Evolutionary conservation across 768 basidiomycete species (phyloP).

Genomic region (Leccinum fibrillosum): DNA sequence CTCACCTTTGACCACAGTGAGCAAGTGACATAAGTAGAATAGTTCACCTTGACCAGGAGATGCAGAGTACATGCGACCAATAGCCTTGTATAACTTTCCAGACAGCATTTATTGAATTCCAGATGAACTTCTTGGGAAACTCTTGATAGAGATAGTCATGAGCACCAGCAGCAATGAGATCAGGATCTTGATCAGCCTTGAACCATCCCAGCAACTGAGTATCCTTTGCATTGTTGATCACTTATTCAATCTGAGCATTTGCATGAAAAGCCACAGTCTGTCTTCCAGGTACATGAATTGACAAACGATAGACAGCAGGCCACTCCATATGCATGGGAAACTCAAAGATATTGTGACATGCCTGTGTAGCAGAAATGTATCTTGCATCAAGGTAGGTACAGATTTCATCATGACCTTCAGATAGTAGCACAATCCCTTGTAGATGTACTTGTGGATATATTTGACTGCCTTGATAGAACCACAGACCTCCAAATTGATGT

Average conservation of each 20-base stretch:
- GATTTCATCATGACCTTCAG: no score
- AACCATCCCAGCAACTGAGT: background rate
- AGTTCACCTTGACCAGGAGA: slow-evolving; percentile 31
- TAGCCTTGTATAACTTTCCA: slow-evolving; percentile 30
- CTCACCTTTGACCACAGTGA: slow-evolving; percentile 33
- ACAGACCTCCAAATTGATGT: no score
- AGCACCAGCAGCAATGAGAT: slow-evolving; percentile 4
- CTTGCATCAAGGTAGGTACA: no score
- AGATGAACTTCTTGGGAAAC: slow-evolving; percentile 31
- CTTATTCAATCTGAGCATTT: background rate
- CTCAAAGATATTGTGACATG: no score
- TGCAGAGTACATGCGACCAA: slow-evolving; percentile 11
- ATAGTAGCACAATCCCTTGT: no score
- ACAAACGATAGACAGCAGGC: no score
- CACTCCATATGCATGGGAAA: no score
- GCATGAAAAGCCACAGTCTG: background rate
- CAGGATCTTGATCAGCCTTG: background rate
- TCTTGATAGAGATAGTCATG: slow-evolving; percentile 31
- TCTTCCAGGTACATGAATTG: background rate
- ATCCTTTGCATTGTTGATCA: background rate
- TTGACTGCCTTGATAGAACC: no score
- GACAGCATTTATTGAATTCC: slow-evolving; percentile 10
- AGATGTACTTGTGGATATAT: no score
- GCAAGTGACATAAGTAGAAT: slow-evolving; percentile 39
- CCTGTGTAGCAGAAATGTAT: no score